Evolutionary conservation across 306 rosid species (phyloP).

Genomic region (Echinosophora koreensis): DNA sequence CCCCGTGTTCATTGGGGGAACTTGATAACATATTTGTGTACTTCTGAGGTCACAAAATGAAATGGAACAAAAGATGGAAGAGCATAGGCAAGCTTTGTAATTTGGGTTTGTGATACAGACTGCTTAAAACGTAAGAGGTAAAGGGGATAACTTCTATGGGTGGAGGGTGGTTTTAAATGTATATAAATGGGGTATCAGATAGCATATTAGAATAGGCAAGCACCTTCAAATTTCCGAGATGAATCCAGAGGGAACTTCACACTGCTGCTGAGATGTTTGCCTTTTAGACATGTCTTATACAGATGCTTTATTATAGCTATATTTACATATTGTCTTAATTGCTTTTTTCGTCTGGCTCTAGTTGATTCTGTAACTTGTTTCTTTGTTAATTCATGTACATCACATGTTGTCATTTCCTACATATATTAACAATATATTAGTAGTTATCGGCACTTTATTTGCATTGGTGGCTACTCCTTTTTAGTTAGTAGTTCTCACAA

Average conservation of each 20-base stretch:
- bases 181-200: no score
- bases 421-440: constrained; percentile 4
- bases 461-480: constrained; percentile 1
- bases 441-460: neutral
- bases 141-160: neutral
- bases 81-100: neutral
- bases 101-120: neutral
- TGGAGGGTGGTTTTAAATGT: neutral
- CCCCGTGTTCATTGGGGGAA: neutral
- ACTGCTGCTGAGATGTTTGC: constrained; percentile 8
- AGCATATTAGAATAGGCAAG: no score
- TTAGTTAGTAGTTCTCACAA: constrained; percentile 44
- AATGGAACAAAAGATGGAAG: constrained; percentile 10
- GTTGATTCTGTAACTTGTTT: neutral
- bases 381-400: constrained; percentile 9
- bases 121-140: no score
- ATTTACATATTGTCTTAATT: constrained; percentile 10
- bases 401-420: constrained; percentile 5
- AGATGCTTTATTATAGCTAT: neutral
- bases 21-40: constrained; percentile 9
- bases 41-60: constrained; percentile 22
- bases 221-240: constrained; percentile 27
- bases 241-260: neutral
- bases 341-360: neutral
- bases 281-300: neutral